phyloP scores from a whole-genome alignment of 805 yeast genomes.

The Danielia oregonensis region DNA sequence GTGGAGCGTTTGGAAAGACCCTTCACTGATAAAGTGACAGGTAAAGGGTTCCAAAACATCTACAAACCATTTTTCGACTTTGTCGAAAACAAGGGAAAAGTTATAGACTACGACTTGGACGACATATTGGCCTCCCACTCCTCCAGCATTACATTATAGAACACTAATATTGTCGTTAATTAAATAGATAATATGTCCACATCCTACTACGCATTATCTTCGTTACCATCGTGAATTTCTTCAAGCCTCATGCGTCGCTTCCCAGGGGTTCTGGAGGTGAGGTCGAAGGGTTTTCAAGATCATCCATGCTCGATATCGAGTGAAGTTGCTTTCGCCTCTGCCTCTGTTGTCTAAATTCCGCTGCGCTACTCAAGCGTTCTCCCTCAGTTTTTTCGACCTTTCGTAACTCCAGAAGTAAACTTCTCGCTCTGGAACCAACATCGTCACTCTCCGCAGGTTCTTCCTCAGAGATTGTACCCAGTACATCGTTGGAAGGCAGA shows the following conservation, averaged over 20 bases:
- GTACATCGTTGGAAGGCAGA: not conserved
- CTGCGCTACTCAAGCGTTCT: constrained; percentile 9
- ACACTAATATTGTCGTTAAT: not conserved
- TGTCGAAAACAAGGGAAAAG: constrained; percentile 19
- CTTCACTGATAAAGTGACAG: constrained; percentile 34
- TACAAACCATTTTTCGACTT: constrained; percentile 35
- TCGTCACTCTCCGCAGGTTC: constrained; percentile 28
- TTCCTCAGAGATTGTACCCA: not conserved
- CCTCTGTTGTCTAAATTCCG: constrained; percentile 14
- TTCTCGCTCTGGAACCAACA: constrained; percentile 59
- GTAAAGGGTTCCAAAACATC: constrained; percentile 35
- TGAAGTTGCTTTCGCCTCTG: constrained; percentile 10
- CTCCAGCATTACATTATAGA: constrained; percentile 1
- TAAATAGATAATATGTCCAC: too few relatives aligned
- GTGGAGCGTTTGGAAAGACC: constrained; percentile 28
- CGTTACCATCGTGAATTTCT: too few relatives aligned
- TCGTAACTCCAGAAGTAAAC: constrained; percentile 58
- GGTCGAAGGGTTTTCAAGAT: too few relatives aligned
- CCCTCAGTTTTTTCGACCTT: constrained; percentile 7
- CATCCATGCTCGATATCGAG: too few relatives aligned
- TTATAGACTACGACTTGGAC: constrained; percentile 35
- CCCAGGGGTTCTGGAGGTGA: too few relatives aligned
- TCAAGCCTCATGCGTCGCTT: too few relatives aligned
- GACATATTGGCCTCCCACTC: constrained; percentile 15
- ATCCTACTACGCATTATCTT: too few relatives aligned